These are phyloP conservation scores for Lichenothelia convexa DNA, from an alignment of 495 filamentous ascomycete species.

Conservation along the genomic window DNA sequence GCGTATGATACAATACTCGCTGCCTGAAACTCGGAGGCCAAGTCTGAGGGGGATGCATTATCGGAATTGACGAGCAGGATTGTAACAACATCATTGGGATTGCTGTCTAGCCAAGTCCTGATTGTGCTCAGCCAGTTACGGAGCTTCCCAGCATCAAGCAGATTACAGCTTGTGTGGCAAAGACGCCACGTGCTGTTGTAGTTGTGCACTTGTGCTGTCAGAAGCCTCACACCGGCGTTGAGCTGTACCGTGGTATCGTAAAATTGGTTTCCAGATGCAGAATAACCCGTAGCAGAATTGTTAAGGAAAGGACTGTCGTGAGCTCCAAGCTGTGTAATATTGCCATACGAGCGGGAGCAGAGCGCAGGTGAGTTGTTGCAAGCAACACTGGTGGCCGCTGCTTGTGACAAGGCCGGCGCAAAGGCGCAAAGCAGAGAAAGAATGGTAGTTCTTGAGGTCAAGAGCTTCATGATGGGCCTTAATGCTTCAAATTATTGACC, in stretches of 20 bases:
- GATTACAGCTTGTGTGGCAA: conserved; percentile 19
- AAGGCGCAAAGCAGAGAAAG: too few relatives aligned
- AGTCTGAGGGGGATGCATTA: conserved; percentile 3
- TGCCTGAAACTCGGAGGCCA: conserved; percentile 13
- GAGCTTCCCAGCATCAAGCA: conserved; percentile 19
- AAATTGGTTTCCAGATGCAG: conserved; percentile 21
- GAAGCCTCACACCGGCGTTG: conserved; percentile 19
- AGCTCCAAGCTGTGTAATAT: conserved; percentile 45
- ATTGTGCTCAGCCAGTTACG: conserved; percentile 16
- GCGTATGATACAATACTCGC: conserved; percentile 15
- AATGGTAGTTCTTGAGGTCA: too few relatives aligned
- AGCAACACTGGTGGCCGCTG: conserved; percentile 3
- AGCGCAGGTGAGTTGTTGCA: conserved; percentile 47
- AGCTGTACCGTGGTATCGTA: conserved; percentile 20
- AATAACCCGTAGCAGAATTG: conserved; percentile 25
- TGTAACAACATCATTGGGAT: conserved; percentile 24
- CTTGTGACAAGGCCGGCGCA: too few relatives aligned
- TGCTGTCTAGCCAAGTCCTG: conserved; percentile 19
- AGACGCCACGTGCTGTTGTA: conserved; percentile 14
- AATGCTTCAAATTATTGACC: too few relatives aligned
- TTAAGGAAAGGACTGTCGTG: conserved; percentile 44
- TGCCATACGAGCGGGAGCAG: conserved; percentile 38
- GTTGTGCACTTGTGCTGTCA: conserved; percentile 21
- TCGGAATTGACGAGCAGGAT: conserved; percentile 22
- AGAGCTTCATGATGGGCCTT: too few relatives aligned